Evolutionary conservation across 164 flowering plant species (phyloP).

Genomic region (Vitis rupestris): DNA sequence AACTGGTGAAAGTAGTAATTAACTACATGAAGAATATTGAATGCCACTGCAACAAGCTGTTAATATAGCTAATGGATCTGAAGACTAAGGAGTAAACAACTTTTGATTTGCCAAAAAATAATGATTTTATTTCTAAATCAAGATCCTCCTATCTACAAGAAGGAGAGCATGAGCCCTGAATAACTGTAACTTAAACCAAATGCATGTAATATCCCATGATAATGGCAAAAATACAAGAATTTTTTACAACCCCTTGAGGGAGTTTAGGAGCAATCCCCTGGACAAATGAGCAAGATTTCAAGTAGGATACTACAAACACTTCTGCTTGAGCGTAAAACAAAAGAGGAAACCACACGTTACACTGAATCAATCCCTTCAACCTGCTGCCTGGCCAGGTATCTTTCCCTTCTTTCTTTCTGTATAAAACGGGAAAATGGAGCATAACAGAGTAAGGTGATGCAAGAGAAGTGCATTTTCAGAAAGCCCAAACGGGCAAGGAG

Average conservation of each 20-base stretch:
- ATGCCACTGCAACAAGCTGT: background rate
- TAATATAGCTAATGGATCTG: background rate
- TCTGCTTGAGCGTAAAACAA: background rate
- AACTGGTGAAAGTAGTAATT: too few relatives aligned
- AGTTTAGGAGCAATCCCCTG: background rate
- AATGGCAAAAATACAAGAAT: background rate
- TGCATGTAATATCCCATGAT: conserved; percentile 5
- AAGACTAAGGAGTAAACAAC: background rate
- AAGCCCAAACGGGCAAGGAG: background rate
- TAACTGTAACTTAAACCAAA: conserved; percentile 2
- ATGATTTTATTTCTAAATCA: conserved; percentile 6
- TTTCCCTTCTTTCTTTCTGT: conserved; percentile 83
- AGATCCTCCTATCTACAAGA: conserved; percentile 22
- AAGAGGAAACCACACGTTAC: conserved; percentile 21
- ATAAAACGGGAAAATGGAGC: background rate
- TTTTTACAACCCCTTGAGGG: background rate
- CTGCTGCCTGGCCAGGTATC: conserved; percentile 82
- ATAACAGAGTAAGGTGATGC: background rate
- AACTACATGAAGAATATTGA: too few relatives aligned
- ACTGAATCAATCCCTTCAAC: conserved; percentile 70
- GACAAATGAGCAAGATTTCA: too few relatives aligned
- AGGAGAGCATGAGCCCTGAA: conserved; percentile 2
- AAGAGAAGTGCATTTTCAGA: background rate
- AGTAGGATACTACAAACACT: too few relatives aligned
- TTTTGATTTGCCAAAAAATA: background rate